A percentile compares a stretch with the other conserved stretches of the same genome.
Evolutionary conservation across 768 basidiomycete genomes (phyloP).

Genomic region (Lactarius vividus): DNA sequence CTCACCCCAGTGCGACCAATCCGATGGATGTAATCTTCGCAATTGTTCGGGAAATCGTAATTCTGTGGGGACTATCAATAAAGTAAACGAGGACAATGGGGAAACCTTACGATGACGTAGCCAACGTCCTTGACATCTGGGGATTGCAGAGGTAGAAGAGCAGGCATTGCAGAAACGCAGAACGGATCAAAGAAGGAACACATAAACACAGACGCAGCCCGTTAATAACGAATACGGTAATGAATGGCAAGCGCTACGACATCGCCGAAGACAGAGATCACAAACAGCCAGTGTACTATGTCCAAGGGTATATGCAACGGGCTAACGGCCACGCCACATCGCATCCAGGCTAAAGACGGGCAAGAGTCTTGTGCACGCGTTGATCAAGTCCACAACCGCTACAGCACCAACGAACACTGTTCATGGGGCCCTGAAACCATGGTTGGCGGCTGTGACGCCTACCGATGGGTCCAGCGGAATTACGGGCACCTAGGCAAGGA

Average conservation of each 20-base stretch:
- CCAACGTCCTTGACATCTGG: conserved; percentile 99
- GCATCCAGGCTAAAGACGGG: conserved; percentile 55
- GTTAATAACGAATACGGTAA: conserved; percentile 45
- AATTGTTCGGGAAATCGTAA: conserved; percentile 97
- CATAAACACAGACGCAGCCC: conserved; percentile 41
- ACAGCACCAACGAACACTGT: conserved; percentile 50
- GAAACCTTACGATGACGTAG: conserved; percentile 82
- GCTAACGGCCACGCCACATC: conserved; percentile 38
- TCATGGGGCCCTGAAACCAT: conserved; percentile 42
- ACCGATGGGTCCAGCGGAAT: conserved; percentile 28
- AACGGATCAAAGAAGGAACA: conserved; percentile 33
- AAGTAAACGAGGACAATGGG: conserved; percentile 18
- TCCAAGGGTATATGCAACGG: conserved; percentile 42
- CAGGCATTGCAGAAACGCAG: conserved; percentile 30
- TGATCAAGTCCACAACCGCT: conserved; percentile 50
- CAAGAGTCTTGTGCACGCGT: conserved; percentile 47
- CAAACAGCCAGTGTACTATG: conserved; percentile 38
- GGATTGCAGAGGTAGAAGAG: conserved; percentile 32
- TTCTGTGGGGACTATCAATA: conserved; percentile 49
- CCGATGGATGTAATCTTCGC: conserved; percentile 98
- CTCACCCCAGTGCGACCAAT: conserved; percentile 95
- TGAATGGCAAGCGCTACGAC: conserved; percentile 52
- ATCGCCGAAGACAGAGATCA: conserved; percentile 34
- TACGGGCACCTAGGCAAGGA: conserved; percentile 27
- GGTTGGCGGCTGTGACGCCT: conserved; percentile 32